Conservation (phyloP, 345 rosid genomes). For the Aethionema arabicum region DNA sequence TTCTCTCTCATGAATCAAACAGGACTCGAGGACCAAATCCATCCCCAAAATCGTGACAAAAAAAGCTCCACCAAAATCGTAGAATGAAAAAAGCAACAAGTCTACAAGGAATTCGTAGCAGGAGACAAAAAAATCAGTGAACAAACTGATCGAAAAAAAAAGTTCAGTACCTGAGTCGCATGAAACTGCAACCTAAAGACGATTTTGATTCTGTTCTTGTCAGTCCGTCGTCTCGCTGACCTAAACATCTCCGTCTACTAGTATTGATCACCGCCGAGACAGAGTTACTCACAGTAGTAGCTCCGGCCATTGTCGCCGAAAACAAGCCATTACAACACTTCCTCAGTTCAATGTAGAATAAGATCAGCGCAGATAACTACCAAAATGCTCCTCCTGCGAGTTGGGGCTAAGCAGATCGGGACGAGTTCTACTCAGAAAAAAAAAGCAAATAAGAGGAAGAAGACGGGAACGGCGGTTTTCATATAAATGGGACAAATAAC, state of each 20-base stretch:
- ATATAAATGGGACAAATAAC: conserved; percentile 32
- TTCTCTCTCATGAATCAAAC: conserved; percentile 34
- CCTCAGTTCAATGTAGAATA: conserved; percentile 33
- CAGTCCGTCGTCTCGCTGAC: conserved; percentile 76
- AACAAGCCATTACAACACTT: conserved; percentile 39
- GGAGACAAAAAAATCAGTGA: not conserved
- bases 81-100: too few relatives aligned
- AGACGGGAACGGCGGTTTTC: conserved; percentile 34
- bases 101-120: not conserved
- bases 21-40: not conserved
- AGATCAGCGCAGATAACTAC: not conserved
- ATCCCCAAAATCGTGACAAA: not conserved
- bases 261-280: conserved; percentile 22
- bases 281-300: conserved; percentile 38
- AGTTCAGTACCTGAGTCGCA: conserved; percentile 67
- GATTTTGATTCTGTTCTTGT: conserved; percentile 75
- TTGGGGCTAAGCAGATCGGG: conserved; percentile 25
- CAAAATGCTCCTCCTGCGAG: conserved; percentile 11
- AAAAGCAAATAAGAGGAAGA: conserved; percentile 23
- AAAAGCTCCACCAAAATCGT: not conserved
- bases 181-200: conserved; percentile 84
- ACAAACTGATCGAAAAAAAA: not conserved
- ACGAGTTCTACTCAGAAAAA: conserved; percentile 28
- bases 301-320: conserved; percentile 30
- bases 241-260: conserved; percentile 56